Evolutionary conservation across 768 basidiomycete species (phyloP), one percentile per base, ranked within the genome.

Genomic region (Termitomyces sp.): DNA sequence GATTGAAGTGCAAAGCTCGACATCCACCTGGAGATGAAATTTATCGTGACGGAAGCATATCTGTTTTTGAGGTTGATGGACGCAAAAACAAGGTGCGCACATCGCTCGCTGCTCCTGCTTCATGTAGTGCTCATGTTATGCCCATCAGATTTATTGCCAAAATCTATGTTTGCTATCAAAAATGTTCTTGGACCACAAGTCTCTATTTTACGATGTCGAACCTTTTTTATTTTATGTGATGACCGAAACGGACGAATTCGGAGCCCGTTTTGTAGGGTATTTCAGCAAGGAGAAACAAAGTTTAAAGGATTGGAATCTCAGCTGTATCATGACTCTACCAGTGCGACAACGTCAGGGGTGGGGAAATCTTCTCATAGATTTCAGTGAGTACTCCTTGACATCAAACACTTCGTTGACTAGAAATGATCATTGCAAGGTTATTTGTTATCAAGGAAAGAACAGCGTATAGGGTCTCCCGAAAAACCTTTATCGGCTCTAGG

Each of bases 131-230:
- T 62, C 37, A 61, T 55, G 19, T 61, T 52, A 55, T 52, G 11
- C 53, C 56, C 52, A 46, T 16, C 67, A 93, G 91, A 98, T 98
- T 66, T 99, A 98, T 70, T 98, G 97, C 70, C 97, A 99, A 69
- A 98, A 99, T 70, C 81, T 99, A 27, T 98, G 96, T 71, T 78
- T 98, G 58, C 79, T 98, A 39, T 96, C 96, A 56, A 98, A 97
- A 72, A 98, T 98, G 95, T 98, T 98, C 72, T 82, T 98, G 63
- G 94, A 98, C 70, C 94, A 97, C 76, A 98, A 98, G 71, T 98
- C 95, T 17, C 83, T 98, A 49, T 98, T 98, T 73, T 98, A 98
- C 75, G 96, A 98, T 72, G 96, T 98, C 61, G 97, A 99, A 72
- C 97, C 97, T 0, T 99, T 99, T 73, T 76, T 99, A 45, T 99